Base-by-base conservation (phyloP, 1,139 yeast species). In the Candida anutae region DNA sequence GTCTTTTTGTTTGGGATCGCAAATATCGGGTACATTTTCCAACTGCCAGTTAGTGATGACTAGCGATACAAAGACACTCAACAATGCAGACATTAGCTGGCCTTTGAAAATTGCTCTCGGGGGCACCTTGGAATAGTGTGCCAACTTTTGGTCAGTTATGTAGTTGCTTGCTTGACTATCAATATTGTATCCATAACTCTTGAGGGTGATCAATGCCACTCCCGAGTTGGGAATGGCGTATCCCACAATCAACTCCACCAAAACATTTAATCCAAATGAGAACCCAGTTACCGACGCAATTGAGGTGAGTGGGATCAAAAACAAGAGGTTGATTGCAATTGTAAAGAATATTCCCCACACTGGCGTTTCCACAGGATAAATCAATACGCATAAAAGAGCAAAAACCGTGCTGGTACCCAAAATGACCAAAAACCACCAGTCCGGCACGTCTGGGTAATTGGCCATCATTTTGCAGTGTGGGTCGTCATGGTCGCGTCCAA, bases 211-310 rank as follows among this genome's bases (percentile, higher is more conserved):
- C 37, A 74, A 51, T 2, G 82, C 82, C 27, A 62, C 53, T 24
- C 77, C 78, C 32, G 75, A 74, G 27, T 80, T 80, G 17, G 80
- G 82, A 20, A 76, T 38, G 3, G 78, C 77, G 40, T 74, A 74
- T 14, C 84, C 84, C 28, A 71, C 58, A 34, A 77, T 65, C 39
- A 77, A 55, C 46, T 77, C 81, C 23, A 72, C 74, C 36, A 77
- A 51, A 4, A 77, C 75, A 37, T 74, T 74, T 35, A 75, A 57
- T 19, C 77, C 76, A 34, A 74, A 55, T 15, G 58, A 47, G 35
- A 58, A 54, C 23, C 77, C 82, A 13, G 77, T 71, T 18, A 69
- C 62, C 6, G 79, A 62, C 39, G 61, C 72, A 22, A 74, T 57
- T 23, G 57, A 60, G 24, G 55, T 57, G 35, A 59, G 55, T 32